Base-by-base conservation (phyloP, 495 filamentous ascomycete species). In the Xylaria cubensis region DNA sequence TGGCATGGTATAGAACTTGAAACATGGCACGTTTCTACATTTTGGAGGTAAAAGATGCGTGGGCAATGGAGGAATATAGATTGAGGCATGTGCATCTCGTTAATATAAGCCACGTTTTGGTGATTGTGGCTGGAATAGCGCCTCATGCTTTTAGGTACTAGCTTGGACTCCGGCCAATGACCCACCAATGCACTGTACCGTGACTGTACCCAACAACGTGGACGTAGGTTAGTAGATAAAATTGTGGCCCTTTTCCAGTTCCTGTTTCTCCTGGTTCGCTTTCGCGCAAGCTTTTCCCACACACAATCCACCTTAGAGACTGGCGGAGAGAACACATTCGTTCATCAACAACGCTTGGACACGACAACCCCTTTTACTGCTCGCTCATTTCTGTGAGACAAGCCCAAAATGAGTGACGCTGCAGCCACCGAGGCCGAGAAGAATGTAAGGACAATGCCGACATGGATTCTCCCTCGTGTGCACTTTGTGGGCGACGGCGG, bases 371-470 rank as follows among this genome's bases (percentile, higher is more conserved):
- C 71, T 69, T 71, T 48, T 44, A 10, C 51, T 26, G 50, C 51
- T 51, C 53, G 53, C 70, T 72, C 62, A 56, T 61, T 50, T 50
- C 63, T 1, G 10, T 8, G 51, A 72, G 63, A 66, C 75, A 72
- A 77, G 59, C 74, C 87, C 90, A 96, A 82, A 78, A 98, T 97
- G 95, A 96, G 93, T 86, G 89, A 94, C 82, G 86, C 92, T 79
- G 90, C 95, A 84, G 89, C 89, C 74, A 95, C 91, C 85, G 97
- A 98, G 81, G 95, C 94, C 55, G 96, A 99, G 87, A 98, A 98
- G 89, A 99, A 98, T 81, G 94, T 97, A 78, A 84, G 85, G 63
- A 17, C 48, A 39, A 46, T 56, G 32, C 66, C 61, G 68, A 64
- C 63, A 34, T 32, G 13, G 19, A 51, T 39, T 36, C 42, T 48